Evolutionary conservation across 805 yeast species (phyloP).

Genomic region (Myxozyma nipponensis): DNA sequence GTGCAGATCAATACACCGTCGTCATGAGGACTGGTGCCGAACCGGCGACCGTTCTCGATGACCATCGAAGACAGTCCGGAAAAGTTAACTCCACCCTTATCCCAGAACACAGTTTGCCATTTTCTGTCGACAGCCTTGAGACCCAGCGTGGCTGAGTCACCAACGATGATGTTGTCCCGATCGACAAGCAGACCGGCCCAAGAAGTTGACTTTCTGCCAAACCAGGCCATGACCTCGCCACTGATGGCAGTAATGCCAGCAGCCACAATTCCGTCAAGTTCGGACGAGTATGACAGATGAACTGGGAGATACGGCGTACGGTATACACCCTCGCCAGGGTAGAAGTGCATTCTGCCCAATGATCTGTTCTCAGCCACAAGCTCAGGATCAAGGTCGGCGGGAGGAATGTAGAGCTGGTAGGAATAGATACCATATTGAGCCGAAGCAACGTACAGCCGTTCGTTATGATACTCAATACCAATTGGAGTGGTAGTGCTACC

Average conservation of each 20-base stretch:
- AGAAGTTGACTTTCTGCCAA: slow-evolving; percentile 14
- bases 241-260: slow-evolving; percentile 12
- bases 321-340: slow-evolving; percentile 24
- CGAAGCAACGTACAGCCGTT: slow-evolving; percentile 18
- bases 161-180: slow-evolving; percentile 13
- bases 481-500: slow-evolving; percentile 25
- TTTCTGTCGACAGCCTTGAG: slow-evolving; percentile 15
- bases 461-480: slow-evolving; percentile 23
- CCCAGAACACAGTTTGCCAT: slow-evolving; percentile 27
- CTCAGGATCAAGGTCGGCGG: slow-evolving; percentile 18
- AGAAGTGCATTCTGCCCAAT: slow-evolving; percentile 25
- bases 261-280: slow-evolving; percentile 22
- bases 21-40: slow-evolving; percentile 25
- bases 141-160: slow-evolving; percentile 21
- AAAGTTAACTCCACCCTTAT: slow-evolving; percentile 17
- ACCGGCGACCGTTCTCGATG: slow-evolving; percentile 26
- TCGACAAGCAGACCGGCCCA: slow-evolving; percentile 27
- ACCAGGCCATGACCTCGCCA: slow-evolving; percentile 24
- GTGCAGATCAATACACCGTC: slow-evolving; percentile 24
- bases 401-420: slow-evolving; percentile 23
- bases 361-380: slow-evolving; percentile 16
- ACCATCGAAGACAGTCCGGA: slow-evolving; percentile 20
- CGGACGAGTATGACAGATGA: slow-evolving; percentile 21
- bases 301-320: slow-evolving; percentile 25
- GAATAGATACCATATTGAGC: slow-evolving; percentile 22